These are phyloP conservation scores for Psilocybe sp. DNA, from an alignment of 768 basidiomycete genomes.

Conservation along the genomic window DNA sequence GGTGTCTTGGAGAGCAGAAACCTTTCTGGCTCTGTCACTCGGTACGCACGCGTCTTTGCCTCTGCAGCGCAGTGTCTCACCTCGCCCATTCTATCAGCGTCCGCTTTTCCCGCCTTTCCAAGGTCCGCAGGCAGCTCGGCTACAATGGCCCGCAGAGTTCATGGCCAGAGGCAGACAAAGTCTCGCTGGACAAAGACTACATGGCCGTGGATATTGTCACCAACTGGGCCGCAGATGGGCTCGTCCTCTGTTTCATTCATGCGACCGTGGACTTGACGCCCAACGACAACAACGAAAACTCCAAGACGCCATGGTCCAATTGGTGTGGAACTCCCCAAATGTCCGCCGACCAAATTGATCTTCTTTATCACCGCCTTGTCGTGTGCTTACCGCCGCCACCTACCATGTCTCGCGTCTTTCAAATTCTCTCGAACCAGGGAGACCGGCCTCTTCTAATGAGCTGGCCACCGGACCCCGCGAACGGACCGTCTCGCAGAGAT, in stretches of 20 bases:
- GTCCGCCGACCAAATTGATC: conserved; percentile 51
- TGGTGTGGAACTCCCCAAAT: conserved; percentile 83
- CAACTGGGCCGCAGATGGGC: conserved; percentile 84
- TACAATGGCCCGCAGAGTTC: conserved; percentile 50
- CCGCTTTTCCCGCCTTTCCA: conserved; percentile 73
- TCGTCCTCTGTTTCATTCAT: conserved; percentile 88
- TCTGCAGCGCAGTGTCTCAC: conserved; percentile 11
- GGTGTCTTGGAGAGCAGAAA: conserved; percentile 72
- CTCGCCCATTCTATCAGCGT: conserved; percentile 46
- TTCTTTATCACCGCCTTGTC: conserved; percentile 58
- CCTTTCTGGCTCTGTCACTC: conserved; percentile 81
- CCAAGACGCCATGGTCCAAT: conserved; percentile 79
- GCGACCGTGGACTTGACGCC: conserved; percentile 72
- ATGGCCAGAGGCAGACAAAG: conserved; percentile 68
- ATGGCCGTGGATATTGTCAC: conserved; percentile 88
- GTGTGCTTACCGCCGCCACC: conserved; percentile 49
- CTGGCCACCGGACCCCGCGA: conserved; percentile 71
- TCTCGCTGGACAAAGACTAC: conserved; percentile 68
- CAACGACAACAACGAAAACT: conserved; percentile 68
- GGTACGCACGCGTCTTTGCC: conserved; percentile 33
- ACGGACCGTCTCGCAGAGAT: conserved; percentile 41
- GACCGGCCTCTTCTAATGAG: conserved; percentile 60
- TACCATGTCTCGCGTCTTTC: conserved; percentile 66
- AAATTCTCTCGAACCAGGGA: conserved; percentile 66
- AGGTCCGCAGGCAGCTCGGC: conserved; percentile 71